Evolutionary conservation across 78 protist species (phyloP), one percentile per base, ranked within the genome.

Genomic region (Fonticula alba): DNA sequence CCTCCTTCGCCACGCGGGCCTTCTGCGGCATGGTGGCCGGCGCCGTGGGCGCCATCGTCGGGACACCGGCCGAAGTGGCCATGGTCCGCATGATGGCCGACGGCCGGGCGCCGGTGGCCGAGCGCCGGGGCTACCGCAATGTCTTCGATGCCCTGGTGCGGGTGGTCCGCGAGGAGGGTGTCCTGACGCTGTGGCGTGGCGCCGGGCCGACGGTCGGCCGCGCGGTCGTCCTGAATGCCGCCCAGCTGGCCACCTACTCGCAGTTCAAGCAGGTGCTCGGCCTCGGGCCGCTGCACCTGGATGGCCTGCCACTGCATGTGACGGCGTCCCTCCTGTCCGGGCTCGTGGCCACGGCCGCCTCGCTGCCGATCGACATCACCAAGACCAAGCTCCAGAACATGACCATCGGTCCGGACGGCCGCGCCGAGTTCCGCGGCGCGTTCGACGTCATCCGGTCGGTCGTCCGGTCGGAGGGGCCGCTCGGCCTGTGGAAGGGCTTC

Each of bases 151-250:
- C 80, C 19, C 52, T 83, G n/a, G 32, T n/a, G 27, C 76, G 74
- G 61, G 71, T 83, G 29, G 56, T 65, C 41, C 67, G 75, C 20
- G 81, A 75, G 36, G 89, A 78, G 62, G 89, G 84, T 24, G 36
- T 60, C 24, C 40, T 41, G 54, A 60, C 64, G 32, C 57, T 58
- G 26, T 51, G 69, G 69, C 36, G 54, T 27, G 64, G 73, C 5
- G 11, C 41, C n/a, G 14, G 27, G 29, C 65, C 61, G 20, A 51
- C 49, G 4, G 65, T 46, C 5, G 33, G 1, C 4, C 71, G 71
- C 22, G 63, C 71, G 11, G 17, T 38, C 32, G 54, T 54, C 14
- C 40, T 54, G 22, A 53, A 54, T 19, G 59, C 59, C 0, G 46
- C 51, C 41, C 68, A 63, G 20, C 53, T 60, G 35, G 50, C 65